Conservation (phyloP, 192 early-diverging fungal genomes). For the Coemansia sp. region DNA sequence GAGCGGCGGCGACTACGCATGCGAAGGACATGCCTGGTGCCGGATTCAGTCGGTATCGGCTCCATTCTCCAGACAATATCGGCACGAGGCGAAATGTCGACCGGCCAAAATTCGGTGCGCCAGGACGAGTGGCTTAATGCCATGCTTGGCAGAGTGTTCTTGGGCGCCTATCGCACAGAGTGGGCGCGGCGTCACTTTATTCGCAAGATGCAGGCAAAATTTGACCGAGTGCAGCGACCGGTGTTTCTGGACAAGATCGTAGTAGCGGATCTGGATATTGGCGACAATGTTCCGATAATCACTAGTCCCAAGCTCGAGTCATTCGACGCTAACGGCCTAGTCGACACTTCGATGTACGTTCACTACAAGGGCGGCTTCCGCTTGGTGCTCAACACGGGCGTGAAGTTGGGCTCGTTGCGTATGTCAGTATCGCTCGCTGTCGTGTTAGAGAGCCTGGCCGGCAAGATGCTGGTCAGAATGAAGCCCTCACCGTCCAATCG, state of each 20-base stretch:
- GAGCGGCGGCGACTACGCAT: conserved; percentile 32
- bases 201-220: conserved; percentile 67
- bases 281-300: conserved; percentile 77
- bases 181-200: conserved; percentile 64
- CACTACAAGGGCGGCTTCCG: conserved; percentile 80
- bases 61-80: conserved; percentile 42
- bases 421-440: conserved; percentile 80
- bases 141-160: conserved; percentile 77
- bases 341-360: conserved; percentile 73
- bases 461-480: conserved; percentile 74
- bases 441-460: conserved; percentile 71
- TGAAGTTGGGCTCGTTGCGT: conserved; percentile 65
- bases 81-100: conserved; percentile 35
- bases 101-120: conserved; percentile 40
- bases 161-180: conserved; percentile 69
- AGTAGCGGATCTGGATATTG: conserved; percentile 74
- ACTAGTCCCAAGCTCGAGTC: conserved; percentile 74
- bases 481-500: conserved; percentile 82
- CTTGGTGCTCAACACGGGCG: conserved; percentile 72
- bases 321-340: conserved; percentile 72
- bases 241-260: conserved; percentile 80
- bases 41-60: conserved; percentile 31
- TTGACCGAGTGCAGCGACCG: conserved; percentile 63
- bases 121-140: conserved; percentile 84
- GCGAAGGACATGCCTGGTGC: conserved; percentile 41